Conservation (phyloP, 768 basidiomycete species). For the Tylopilus felleus region DNA sequence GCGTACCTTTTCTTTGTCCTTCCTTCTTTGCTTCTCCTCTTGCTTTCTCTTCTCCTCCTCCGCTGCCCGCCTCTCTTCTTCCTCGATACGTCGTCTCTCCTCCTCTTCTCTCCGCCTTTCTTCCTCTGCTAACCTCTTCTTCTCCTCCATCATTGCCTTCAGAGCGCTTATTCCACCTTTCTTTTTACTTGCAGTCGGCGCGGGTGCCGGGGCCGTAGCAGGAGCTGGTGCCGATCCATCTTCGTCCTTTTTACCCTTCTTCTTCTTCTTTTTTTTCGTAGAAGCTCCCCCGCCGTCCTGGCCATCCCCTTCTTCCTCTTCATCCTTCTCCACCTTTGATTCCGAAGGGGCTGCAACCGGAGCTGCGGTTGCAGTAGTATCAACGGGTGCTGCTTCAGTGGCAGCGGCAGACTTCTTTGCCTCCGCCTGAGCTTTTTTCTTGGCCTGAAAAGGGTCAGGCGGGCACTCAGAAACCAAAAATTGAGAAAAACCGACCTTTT, state of each 20-base stretch:
- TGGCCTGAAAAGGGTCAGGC: constrained; percentile 42
- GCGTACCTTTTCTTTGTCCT: constrained; percentile 83
- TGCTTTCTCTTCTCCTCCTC: constrained; percentile 78
- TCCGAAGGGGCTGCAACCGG: constrained; percentile 29
- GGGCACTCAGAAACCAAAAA: constrained; percentile 4
- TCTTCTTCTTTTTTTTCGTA: constrained; percentile 84
- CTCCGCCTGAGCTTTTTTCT: constrained; percentile 82
- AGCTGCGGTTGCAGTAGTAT: constrained; percentile 13
- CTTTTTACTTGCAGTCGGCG: constrained; percentile 54
- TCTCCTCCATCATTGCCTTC: constrained; percentile 90
- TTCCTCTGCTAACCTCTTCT: constrained; percentile 86
- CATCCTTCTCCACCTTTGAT: constrained; percentile 41
- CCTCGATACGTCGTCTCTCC: constrained; percentile 76
- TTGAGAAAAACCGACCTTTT: constrained; percentile 61
- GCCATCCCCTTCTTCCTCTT: constrained; percentile 66
- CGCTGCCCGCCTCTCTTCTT: constrained; percentile 75
- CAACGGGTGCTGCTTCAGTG: constrained; percentile 31
- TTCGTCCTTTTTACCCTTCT: constrained; percentile 72
- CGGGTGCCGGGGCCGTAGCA: constrained; percentile 31
- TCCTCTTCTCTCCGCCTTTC: constrained; percentile 69
- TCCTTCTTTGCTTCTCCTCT: constrained; percentile 78
- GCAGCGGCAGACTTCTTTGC: constrained; percentile 60
- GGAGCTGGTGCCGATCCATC: constrained; percentile 52
- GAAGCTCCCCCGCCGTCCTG: constrained; percentile 46
- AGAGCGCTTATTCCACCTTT: constrained; percentile 79